A percentile compares a stretch with the other conserved stretches of the same genome.
Conservation (phyloP, 2,329 filamentous ascomycete genomes). For the Scytalidium sp. region DNA sequence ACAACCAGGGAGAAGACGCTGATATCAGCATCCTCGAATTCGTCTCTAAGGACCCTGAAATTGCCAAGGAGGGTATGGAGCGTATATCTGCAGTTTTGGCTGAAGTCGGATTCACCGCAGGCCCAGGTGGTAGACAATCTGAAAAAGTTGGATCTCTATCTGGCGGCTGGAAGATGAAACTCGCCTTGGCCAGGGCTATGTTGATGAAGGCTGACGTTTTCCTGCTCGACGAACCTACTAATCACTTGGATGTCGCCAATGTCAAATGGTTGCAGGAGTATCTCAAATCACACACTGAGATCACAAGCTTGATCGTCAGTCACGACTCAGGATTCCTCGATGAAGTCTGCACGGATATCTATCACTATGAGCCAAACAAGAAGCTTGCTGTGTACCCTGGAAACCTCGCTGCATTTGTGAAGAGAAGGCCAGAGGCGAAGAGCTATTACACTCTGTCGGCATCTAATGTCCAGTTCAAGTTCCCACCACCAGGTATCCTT, state of each 20-base stretch:
- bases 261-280: constrained; percentile 96
- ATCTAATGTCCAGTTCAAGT: constrained; percentile 92
- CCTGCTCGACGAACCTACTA: constrained; percentile 96
- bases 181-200: constrained; percentile 94
- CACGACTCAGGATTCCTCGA: constrained; percentile 98
- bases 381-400: constrained; percentile 86
- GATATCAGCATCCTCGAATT: constrained; percentile 95
- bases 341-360: constrained; percentile 96
- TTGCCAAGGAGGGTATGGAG: constrained; percentile 73
- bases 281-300: constrained; percentile 91
- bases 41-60: constrained; percentile 82
- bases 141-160: constrained; percentile 92
- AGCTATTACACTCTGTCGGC: constrained; percentile 96
- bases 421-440: constrained; percentile 89
- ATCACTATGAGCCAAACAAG: constrained; percentile 95
- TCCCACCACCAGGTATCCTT: constrained; percentile 91
- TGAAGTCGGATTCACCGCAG: constrained; percentile 91
- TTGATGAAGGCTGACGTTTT: constrained; percentile 95
- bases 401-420: constrained; percentile 80
- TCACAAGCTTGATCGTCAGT: constrained; percentile 95
- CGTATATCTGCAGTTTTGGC: constrained; percentile 80
- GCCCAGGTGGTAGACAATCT: constrained; percentile 82
- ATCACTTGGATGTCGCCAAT: constrained; percentile 95
- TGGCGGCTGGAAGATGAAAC: constrained; percentile 99
- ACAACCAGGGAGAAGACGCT: constrained; percentile 97